phyloP scores from a whole-genome alignment of 2,329 filamentous ascomycete species.

The Emmonsia crescens region DNA sequence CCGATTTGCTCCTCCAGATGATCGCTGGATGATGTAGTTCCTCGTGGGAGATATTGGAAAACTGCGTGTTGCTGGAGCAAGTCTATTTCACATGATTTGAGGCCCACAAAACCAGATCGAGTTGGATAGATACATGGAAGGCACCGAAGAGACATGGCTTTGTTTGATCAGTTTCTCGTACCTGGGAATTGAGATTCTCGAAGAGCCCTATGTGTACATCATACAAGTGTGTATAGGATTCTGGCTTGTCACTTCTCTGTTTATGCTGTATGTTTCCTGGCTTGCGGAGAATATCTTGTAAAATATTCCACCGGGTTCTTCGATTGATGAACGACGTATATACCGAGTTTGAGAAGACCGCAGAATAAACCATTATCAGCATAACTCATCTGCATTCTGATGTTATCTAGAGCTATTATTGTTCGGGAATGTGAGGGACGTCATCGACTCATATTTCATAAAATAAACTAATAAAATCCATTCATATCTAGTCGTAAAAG shows the following conservation, averaged over 20 bases:
- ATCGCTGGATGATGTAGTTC: not conserved
- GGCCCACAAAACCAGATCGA: not conserved
- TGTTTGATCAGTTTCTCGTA: not conserved
- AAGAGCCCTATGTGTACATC: not conserved
- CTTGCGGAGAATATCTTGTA: not conserved
- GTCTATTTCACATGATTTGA: not conserved
- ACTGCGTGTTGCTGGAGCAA: not conserved
- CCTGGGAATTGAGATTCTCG: not conserved
- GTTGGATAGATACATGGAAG: not conserved
- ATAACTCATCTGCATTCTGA: not conserved
- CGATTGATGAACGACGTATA: not conserved
- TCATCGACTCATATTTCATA: not conserved
- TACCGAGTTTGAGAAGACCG: not conserved
- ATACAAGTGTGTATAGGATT: not conserved
- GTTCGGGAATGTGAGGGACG: no score
- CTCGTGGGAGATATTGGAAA: not conserved
- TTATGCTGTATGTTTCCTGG: not conserved
- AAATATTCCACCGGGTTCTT: not conserved
- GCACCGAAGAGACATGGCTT: not conserved
- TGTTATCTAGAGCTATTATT: not conserved
- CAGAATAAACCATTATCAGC: not conserved
- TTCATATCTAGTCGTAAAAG: conserved; percentile 61
- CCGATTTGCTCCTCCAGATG: not conserved
- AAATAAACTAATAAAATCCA: conserved; percentile 45
- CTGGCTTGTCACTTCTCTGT: not conserved